phyloP scores from a whole-genome alignment of 192 early-diverging fungal genomes.

The Coemansia aciculifera region DNA sequence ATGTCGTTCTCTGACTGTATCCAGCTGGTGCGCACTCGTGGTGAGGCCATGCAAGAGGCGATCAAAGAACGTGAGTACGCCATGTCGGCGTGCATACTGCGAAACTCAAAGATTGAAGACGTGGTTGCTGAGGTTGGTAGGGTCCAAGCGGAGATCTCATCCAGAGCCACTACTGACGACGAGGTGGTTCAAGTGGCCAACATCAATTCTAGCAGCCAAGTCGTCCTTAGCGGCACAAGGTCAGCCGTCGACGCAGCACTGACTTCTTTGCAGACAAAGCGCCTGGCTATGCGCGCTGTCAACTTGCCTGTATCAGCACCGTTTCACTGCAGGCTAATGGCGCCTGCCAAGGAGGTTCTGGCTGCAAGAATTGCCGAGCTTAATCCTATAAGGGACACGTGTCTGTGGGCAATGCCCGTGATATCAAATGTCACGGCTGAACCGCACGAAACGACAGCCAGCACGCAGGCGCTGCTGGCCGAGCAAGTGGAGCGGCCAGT shows the following conservation, averaged over 20 bases:
- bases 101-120: slow-evolving; percentile 67
- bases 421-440: slow-evolving; percentile 90
- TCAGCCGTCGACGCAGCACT: slow-evolving; percentile 85
- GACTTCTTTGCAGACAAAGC: slow-evolving; percentile 73
- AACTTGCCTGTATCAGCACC: slow-evolving; percentile 94
- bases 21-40: slow-evolving; percentile 80
- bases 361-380: slow-evolving; percentile 66
- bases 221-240: slow-evolving; percentile 89
- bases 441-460: slow-evolving; percentile 64
- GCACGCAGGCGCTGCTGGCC: slow-evolving; percentile 69
- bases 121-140: slow-evolving; percentile 56
- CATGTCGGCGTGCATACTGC: slow-evolving; percentile 89
- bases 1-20: slow-evolving; percentile 78
- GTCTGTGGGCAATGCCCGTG: slow-evolving; percentile 72
- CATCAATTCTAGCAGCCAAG: slow-evolving; percentile 78
- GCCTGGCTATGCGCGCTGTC: slow-evolving; percentile 83
- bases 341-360: slow-evolving; percentile 77
- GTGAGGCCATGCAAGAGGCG: slow-evolving; percentile 82
- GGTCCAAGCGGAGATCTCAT: slow-evolving; percentile 34
- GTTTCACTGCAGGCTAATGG: slow-evolving; percentile 94
- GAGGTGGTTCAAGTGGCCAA: slow-evolving; percentile 86
- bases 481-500: slow-evolving; percentile 83
- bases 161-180: slow-evolving; percentile 1
- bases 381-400: slow-evolving; percentile 57
- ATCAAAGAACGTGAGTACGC: slow-evolving; percentile 72